phyloP scores from a whole-genome alignment of 306 rosid genomes.

The Corylus americana region DNA sequence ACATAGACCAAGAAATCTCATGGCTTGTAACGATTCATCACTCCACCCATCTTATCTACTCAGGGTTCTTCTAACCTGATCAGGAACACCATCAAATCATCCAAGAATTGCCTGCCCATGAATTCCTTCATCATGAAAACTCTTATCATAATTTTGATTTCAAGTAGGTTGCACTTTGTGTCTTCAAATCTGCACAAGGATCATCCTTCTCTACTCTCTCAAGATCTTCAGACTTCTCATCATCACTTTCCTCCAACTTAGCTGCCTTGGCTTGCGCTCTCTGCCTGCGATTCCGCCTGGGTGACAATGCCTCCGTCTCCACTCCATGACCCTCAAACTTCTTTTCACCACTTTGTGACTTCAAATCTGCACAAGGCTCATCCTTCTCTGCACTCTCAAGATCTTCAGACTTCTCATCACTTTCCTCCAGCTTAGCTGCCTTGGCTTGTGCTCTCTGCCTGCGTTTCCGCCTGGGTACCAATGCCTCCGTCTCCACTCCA shows the following conservation, averaged over 20 bases:
- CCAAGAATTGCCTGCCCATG: too few relatives aligned
- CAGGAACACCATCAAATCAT: background rate
- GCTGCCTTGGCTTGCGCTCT: background rate
- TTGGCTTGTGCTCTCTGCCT: too few relatives aligned
- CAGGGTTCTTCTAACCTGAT: background rate
- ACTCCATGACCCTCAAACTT: background rate
- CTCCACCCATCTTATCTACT: too few relatives aligned
- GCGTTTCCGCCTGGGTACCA: too few relatives aligned
- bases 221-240: background rate
- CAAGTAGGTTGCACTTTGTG: too few relatives aligned
- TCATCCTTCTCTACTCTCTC: too few relatives aligned
- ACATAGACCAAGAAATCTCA: too few relatives aligned
- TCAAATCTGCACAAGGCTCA: too few relatives aligned
- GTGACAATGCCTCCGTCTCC: background rate
- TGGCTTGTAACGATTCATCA: too few relatives aligned
- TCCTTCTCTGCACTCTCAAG: too few relatives aligned
- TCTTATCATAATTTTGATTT: background rate
- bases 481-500: background rate
- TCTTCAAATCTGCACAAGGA: background rate
- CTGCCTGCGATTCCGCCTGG: too few relatives aligned
- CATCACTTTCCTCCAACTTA: too few relatives aligned
- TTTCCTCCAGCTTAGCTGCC: background rate
- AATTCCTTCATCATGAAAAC: background rate
- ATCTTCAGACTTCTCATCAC: background rate
- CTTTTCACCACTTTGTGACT: background rate